Evolutionary conservation across 2,329 filamentous ascomycete species (phyloP), one percentile per base, ranked within the genome.

Genomic region (Amylocarpus encephaloides): DNA sequence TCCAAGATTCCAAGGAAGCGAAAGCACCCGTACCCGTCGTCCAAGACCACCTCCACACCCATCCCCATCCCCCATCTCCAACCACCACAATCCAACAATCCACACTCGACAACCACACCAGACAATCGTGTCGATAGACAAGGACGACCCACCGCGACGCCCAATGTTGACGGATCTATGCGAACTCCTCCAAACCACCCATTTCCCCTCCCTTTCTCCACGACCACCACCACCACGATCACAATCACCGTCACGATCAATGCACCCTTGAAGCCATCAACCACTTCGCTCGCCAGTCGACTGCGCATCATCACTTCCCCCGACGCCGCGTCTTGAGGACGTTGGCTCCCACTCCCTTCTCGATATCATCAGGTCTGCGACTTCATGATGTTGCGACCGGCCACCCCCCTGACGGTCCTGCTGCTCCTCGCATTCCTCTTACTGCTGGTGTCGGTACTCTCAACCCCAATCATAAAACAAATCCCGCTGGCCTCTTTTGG

Each of bases 381-480:
- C 26, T 35, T 56, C 61, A 65, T 65, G 73, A 82, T 72, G 73
- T 75, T 97, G 68, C 88, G 91, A 65, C 91, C 93, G 55, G 92
- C 93, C 55, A 97, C 93, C 53, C 92, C 93, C 60, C 75, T 98
- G 66, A 84, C 91, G 60, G 74, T 95, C 60, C 73, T 97, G 67
- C 85, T 97, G 64, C 79, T 94, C 56, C 77, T 80, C 64, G 90
- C 92, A 58, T 96, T 98, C 69, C 85, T 77, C 56, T 75, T 97
- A 55, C 77, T 97, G 46, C 75, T 97, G 42, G 76, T 98, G 35
- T 88, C 90, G 42, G 88, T 91, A 35, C 73, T 98, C n/a, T 95
- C 92, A 1, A 91, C 89, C 0, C 93, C 93, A 15, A 82, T 98
- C 59, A 85, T 97, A 66, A 83, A 86, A 64, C 78, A 76, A 22